A percentile compares a stretch with the other conserved stretches of the same genome.
phyloP scores from a whole-genome alignment of 2,329 filamentous ascomycete species.

The Ophiostoma piceae region DNA sequence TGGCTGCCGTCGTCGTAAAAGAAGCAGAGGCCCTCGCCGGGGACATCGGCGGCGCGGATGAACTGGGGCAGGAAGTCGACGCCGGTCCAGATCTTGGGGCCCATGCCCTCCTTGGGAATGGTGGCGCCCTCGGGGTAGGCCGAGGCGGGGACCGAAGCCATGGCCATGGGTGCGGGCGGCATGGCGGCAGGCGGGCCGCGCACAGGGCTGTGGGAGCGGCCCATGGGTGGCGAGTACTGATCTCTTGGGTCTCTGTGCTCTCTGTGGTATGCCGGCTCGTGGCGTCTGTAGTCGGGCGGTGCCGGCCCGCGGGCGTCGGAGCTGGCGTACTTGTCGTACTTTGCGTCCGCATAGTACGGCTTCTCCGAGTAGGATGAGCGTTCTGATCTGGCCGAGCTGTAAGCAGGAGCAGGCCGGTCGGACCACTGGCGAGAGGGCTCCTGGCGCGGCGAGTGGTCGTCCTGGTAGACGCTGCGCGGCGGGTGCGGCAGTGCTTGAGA shows the following conservation, averaged over 20 bases:
- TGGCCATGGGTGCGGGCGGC: background rate
- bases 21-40: constrained; percentile 75
- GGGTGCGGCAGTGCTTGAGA: background rate
- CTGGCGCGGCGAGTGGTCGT: constrained; percentile 16
- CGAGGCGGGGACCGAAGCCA: constrained; percentile 18
- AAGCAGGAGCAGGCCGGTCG: background rate
- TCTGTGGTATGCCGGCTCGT: background rate
- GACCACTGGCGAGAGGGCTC: background rate
- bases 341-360: constrained; percentile 5
- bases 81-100: constrained; percentile 65
- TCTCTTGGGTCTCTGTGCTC: background rate
- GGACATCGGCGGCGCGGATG: constrained; percentile 59
- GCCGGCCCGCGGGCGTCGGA: constrained; percentile 5
- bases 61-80: constrained; percentile 63
- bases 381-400: constrained; percentile 11
- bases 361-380: constrained; percentile 4
- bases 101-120: constrained; percentile 54
- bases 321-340: constrained; percentile 10
- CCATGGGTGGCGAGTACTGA: constrained; percentile 6
- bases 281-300: constrained; percentile 15
- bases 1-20: constrained; percentile 81
- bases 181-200: constrained; percentile 2
- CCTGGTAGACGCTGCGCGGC: constrained; percentile 7
- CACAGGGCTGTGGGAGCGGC: constrained; percentile 7
- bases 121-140: constrained; percentile 40